These are phyloP conservation scores for Ogataea nitratoaversa DNA, from an alignment of 805 yeast species.

Conservation along the genomic window DNA sequence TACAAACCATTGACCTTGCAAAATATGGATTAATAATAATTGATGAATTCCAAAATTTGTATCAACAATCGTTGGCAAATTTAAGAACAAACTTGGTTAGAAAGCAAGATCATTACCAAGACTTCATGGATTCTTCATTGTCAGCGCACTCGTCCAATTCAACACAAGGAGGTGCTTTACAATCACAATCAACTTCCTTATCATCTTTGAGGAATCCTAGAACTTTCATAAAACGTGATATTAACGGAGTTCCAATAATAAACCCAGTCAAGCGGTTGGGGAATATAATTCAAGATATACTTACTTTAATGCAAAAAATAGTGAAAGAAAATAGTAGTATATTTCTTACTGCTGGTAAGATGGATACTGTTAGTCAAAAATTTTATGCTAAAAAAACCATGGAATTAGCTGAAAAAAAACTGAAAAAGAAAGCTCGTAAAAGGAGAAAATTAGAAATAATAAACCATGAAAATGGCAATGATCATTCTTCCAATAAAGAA, in stretches of 20 bases:
- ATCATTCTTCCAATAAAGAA: conserved; percentile 6
- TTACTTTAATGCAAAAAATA: conserved; percentile 15
- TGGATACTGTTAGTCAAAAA: conserved; percentile 25
- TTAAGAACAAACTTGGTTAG: conserved; percentile 3
- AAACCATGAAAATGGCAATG: conserved; percentile 1
- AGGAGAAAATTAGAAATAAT: neutral
- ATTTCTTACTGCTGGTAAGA: conserved; percentile 26
- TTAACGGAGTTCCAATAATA: conserved; percentile 15
- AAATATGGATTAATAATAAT: conserved; percentile 22
- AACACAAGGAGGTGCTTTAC: no score
- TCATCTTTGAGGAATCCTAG: neutral
- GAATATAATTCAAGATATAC: conserved; percentile 18
- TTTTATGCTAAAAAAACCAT: conserved; percentile 10
- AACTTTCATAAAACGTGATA: conserved; percentile 15
- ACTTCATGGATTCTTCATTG: neutral
- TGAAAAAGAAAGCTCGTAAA: neutral
- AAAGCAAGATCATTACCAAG: conserved; percentile 1
- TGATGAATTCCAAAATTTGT: conserved; percentile 26
- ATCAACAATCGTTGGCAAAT: conserved; percentile 13
- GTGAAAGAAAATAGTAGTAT: conserved; percentile 9
- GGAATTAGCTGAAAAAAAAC: neutral
- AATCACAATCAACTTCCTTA: neutral
- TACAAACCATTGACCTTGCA: conserved; percentile 16
- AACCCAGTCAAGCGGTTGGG: conserved; percentile 21
- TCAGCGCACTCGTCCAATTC: no score